These are phyloP conservation scores for Talaromyces sp. DNA, from an alignment of 2,329 filamentous ascomycete genomes.

Conservation along the genomic window DNA sequence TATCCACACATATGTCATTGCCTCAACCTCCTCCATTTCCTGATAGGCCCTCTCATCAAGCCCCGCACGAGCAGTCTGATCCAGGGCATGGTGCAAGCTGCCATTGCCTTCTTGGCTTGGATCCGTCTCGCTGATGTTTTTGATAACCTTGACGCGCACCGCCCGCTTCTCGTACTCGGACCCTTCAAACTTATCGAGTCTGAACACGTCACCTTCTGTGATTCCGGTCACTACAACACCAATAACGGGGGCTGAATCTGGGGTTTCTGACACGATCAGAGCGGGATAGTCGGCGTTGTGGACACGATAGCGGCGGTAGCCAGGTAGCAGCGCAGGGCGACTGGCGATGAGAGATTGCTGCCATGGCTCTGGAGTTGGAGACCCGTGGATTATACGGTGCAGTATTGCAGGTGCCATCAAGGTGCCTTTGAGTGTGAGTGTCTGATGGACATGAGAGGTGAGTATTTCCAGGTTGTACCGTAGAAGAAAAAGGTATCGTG, in stretches of 20 bases:
- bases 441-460: background rate
- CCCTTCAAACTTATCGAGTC: slow-evolving; percentile 81
- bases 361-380: slow-evolving; percentile 46
- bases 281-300: slow-evolving; percentile 72
- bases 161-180: slow-evolving; percentile 58
- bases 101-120: slow-evolving; percentile 29
- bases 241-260: slow-evolving; percentile 49
- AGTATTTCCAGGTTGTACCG: slow-evolving; percentile 34
- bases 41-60: slow-evolving; percentile 2
- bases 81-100: slow-evolving; percentile 34
- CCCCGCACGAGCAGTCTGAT: slow-evolving; percentile 49
- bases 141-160: slow-evolving; percentile 44
- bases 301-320: slow-evolving; percentile 69
- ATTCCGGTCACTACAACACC: slow-evolving; percentile 75
- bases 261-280: slow-evolving; percentile 47
- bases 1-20: slow-evolving; percentile 64
- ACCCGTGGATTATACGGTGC: slow-evolving; percentile 74
- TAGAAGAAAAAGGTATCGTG: slow-evolving; percentile 61
- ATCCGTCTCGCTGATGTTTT: slow-evolving; percentile 19
- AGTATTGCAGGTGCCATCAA: slow-evolving; percentile 85
- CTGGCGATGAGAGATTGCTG: slow-evolving; percentile 57
- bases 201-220: slow-evolving; percentile 68
- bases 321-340: slow-evolving; percentile 69
- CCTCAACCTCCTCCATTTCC: slow-evolving; percentile 38
- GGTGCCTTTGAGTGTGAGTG: slow-evolving; percentile 38